phyloP scores from a whole-genome alignment of 2,329 filamentous ascomycete species.

The Arachnomyces sp. region DNA sequence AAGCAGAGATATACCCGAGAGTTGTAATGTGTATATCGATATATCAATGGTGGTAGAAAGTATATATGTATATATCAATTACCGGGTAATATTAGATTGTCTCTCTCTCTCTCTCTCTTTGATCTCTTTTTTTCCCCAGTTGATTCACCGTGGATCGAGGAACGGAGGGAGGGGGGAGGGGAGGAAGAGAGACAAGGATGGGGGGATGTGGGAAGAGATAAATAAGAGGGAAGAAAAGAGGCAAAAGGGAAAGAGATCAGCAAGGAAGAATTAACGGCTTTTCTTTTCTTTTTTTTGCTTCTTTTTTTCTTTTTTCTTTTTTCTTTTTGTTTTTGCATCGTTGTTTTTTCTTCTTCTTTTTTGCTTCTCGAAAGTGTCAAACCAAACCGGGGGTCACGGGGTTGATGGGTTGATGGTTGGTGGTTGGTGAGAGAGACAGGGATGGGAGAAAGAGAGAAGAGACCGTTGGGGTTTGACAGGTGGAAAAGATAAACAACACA shows the following conservation, averaged over 20 bases:
- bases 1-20: too few species aligned
- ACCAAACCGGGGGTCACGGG: neutral
- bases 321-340: conserved; percentile 1
- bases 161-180: neutral
- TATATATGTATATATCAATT: too few species aligned
- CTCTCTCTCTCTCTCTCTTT: too few species aligned
- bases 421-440: conserved; percentile 5
- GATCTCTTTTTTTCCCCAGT: too few species aligned
- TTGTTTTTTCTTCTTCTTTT: conserved; percentile 2
- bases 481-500: conserved; percentile 1
- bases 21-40: too few species aligned
- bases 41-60: too few species aligned
- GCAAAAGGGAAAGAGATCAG: conserved; percentile 5
- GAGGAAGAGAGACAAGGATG: neutral
- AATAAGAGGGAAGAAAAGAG: conserved; percentile 5
- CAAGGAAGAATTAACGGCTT: conserved; percentile 3
- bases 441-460: conserved; percentile 9
- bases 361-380: neutral
- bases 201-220: neutral
- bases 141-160: too few species aligned
- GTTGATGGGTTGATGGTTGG: conserved; percentile 2
- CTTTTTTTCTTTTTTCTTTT: conserved; percentile 8
- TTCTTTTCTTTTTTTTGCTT: conserved; percentile 11
- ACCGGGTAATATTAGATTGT: too few species aligned
- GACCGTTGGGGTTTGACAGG: neutral